Conservation (phyloP, 192 early-diverging fungal species). For the Backusella mclennaniae region DNA sequence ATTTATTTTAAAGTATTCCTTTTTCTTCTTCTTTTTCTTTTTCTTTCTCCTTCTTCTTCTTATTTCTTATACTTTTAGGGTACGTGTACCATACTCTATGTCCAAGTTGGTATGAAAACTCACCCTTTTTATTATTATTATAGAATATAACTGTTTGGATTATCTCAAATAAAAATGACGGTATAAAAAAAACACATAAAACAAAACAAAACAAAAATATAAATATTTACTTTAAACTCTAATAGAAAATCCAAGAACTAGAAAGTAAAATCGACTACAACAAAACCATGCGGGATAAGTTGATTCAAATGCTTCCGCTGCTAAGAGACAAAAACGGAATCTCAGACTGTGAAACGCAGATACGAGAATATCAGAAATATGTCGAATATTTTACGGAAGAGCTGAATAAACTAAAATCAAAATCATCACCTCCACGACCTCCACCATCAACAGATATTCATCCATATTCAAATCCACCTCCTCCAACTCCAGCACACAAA, state of each 20-base stretch:
- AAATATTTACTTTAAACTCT: background rate
- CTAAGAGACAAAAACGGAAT: conserved; percentile 60
- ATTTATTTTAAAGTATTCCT: background rate
- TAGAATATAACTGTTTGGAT: background rate
- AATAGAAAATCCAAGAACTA: conserved; percentile 35
- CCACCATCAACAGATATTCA: conserved; percentile 2
- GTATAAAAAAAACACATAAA: background rate
- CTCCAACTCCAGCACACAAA: background rate
- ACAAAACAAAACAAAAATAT: background rate
- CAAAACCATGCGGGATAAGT: conserved; percentile 38
- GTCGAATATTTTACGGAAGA: conserved; percentile 70
- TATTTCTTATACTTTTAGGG: background rate
- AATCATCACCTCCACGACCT: background rate
- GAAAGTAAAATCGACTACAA: conserved; percentile 41
- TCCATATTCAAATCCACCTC: background rate
- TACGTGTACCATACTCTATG: background rate
- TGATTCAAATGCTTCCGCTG: conserved; percentile 53
- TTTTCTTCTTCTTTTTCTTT: background rate
- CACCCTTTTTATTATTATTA: background rate
- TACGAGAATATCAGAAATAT: conserved; percentile 60
- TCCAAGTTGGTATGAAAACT: background rate
- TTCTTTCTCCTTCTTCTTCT: background rate
- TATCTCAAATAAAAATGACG: background rate
- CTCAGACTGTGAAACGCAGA: conserved; percentile 74
- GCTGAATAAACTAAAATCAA: conserved; percentile 52